These are phyloP conservation scores for Pseudohalonectria lignicola DNA, from an alignment of 2,329 filamentous ascomycete species.

Conservation along the genomic window DNA sequence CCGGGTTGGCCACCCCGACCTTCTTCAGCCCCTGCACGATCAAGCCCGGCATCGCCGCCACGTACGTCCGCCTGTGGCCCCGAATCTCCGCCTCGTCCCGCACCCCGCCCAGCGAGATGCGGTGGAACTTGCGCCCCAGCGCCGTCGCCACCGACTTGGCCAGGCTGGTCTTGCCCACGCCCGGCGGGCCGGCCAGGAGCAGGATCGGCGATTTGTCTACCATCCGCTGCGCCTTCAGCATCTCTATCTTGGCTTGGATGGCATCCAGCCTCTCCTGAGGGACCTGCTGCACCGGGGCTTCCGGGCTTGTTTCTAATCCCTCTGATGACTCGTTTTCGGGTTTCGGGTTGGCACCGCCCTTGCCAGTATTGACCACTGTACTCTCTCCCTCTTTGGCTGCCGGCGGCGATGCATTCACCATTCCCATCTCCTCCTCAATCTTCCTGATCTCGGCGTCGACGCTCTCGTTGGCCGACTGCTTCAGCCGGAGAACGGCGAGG, in stretches of 20 bases:
- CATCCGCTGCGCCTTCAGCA: constrained; percentile 73
- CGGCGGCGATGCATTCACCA: constrained; percentile 26
- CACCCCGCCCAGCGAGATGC: constrained; percentile 91
- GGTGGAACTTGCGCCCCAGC: constrained; percentile 88
- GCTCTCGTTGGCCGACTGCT: constrained; percentile 79
- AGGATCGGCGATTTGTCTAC: constrained; percentile 94
- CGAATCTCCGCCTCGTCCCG: constrained; percentile 95
- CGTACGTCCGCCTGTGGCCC: constrained; percentile 89
- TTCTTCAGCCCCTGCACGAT: constrained; percentile 92
- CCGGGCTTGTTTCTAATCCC: no score
- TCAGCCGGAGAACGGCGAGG: constrained; percentile 87
- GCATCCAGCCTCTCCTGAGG: constrained; percentile 24
- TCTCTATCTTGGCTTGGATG: constrained; percentile 54
- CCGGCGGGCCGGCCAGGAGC: constrained; percentile 83
- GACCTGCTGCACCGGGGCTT: no score
- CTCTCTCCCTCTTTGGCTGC: no score
- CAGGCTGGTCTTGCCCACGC: constrained; percentile 90
- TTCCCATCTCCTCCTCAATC: constrained; percentile 45
- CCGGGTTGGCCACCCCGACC: constrained; percentile 88
- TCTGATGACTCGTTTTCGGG: no score
- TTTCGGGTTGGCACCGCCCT: constrained; percentile 13
- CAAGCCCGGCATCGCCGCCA: constrained; percentile 96
- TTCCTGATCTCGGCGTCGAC: constrained; percentile 68
- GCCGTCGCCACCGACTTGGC: constrained; percentile 89
- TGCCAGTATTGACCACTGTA: no score